Conservation (phyloP, 225 moss, liverwort and hornwort species). For the Physcomitrellopsis africana region DNA sequence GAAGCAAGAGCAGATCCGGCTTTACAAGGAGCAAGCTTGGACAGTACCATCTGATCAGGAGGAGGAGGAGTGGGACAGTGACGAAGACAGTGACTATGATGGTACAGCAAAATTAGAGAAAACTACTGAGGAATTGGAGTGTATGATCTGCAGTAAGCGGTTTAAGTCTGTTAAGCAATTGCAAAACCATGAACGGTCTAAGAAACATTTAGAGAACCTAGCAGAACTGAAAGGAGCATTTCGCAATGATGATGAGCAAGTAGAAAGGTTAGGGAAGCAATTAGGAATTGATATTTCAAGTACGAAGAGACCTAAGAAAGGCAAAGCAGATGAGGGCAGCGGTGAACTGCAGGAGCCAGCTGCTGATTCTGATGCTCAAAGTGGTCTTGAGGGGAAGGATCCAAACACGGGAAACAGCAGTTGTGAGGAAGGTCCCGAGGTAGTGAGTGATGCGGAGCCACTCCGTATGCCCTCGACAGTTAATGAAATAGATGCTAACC, state of each 20-base stretch:
- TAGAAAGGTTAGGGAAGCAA: constrained; percentile 51
- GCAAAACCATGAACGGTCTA: constrained; percentile 93
- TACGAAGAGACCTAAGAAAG: constrained; percentile 37
- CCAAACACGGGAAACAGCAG: not conserved
- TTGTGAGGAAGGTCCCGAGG: constrained; percentile 24
- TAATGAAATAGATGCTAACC: constrained; percentile 22
- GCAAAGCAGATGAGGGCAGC: constrained; percentile 13
- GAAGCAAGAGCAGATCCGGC: constrained; percentile 75
- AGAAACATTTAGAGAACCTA: constrained; percentile 83
- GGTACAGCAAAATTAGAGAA: constrained; percentile 38
- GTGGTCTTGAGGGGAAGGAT: not conserved
- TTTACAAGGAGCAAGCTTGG: constrained; percentile 91
- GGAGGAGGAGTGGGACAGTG: constrained; percentile 48
- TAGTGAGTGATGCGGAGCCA: not conserved
- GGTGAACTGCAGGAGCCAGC: constrained; percentile 17
- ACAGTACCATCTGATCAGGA: constrained; percentile 48
- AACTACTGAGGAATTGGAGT: constrained; percentile 70
- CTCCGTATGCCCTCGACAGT: constrained; percentile 14
- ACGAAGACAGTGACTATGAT: constrained; percentile 60
- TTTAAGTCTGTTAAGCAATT: constrained; percentile 92
- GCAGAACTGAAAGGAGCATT: constrained; percentile 81
- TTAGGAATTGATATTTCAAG: constrained; percentile 53
- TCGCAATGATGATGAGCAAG: constrained; percentile 75
- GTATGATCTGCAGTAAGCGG: constrained; percentile 87
- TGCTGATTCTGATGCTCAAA: constrained; percentile 7